Evolutionary conservation across 495 filamentous ascomycete species (phyloP), one percentile per base, ranked within the genome.

Genomic region (Margaritispora aquatica): DNA sequence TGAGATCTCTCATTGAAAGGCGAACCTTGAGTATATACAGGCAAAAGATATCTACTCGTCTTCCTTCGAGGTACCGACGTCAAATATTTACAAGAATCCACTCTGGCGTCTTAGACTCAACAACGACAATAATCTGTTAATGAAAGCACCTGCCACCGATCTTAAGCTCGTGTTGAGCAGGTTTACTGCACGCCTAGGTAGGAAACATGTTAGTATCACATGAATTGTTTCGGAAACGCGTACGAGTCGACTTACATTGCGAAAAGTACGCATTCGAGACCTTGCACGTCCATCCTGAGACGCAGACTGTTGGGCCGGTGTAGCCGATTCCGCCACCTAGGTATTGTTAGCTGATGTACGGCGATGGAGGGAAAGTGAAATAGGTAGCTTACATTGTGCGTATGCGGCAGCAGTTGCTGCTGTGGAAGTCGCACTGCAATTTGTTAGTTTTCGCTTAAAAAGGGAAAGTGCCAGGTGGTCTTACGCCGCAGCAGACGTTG

Each of bases 241-340:
- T 5, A 34, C 29, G 13, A 34, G 29, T 34, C 5, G 13, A 5
- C 29, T 34, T 34, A 34, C 57, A 59, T 46, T 59, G 57, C 5
- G 47, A 59, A 47, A 53, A 59, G 8, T 26, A 59, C 29, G 36
- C 10, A 20, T 53, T 59, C 13, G 7, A 27, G 9, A 31, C n/a
- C 10, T 21, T 26, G 47, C 57, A 59, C 1, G 48, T 53, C 21
- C 23, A 36, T 24, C 27, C 48, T 4, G 47, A 17, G 29, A 36
- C 57, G 26, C 57, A 59, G 26, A 21, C 49, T 2, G 57, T 59
- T 23, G 57, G 23, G 4, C 57, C 57, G 3, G 19, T 53, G 10
- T 26, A 59, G 1, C 31, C 49, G 9, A 13, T 15, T 4, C 57
- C 57, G 11, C 57, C 57, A 13, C 29, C 29, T 34, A 13, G 5